Evolutionary conservation across 306 rosid genomes (phyloP).

Genomic region (Vigna trinervia): DNA sequence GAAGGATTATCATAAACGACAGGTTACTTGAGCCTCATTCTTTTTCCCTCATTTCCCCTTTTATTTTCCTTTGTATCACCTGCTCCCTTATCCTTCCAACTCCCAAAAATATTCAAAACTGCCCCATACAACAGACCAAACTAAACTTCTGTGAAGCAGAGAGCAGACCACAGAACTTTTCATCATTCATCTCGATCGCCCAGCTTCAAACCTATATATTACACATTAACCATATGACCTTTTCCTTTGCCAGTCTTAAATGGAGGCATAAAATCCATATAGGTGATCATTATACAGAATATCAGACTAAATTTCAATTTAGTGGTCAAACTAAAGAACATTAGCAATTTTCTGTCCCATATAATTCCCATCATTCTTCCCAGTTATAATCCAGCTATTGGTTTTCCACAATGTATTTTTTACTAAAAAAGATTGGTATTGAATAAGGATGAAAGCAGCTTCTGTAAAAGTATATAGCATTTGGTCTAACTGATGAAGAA

Average conservation of each 20-base stretch:
- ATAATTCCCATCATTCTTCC: slow-evolving; percentile 7
- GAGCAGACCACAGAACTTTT: not conserved
- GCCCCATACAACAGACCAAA: not conserved
- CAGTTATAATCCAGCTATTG: not conserved
- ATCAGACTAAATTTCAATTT: slow-evolving; percentile 18
- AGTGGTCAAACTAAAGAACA: not conserved
- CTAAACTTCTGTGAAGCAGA: not conserved
- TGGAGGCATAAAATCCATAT: not conserved
- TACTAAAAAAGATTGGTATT: not conserved
- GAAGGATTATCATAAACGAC: slow-evolving; percentile 11
- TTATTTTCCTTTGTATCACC: not conserved
- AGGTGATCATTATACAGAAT: slow-evolving; percentile 17
- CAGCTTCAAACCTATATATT: not conserved
- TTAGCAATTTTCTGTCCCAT: not conserved
- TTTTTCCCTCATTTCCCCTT: not conserved
- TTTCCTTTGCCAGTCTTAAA: not conserved
- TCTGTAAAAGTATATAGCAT: not conserved
- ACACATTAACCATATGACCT: not conserved
- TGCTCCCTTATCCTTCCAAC: not conserved
- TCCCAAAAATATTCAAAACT: not conserved
- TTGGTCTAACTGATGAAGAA: slow-evolving; percentile 26
- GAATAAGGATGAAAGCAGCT: slow-evolving; percentile 9
- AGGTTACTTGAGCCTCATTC: not conserved
- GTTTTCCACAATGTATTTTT: not conserved
- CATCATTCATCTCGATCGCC: not conserved